These are phyloP conservation scores for Yarrowia phangngaensis DNA, from an alignment of 805 yeast species.

Conservation along the genomic window DNA sequence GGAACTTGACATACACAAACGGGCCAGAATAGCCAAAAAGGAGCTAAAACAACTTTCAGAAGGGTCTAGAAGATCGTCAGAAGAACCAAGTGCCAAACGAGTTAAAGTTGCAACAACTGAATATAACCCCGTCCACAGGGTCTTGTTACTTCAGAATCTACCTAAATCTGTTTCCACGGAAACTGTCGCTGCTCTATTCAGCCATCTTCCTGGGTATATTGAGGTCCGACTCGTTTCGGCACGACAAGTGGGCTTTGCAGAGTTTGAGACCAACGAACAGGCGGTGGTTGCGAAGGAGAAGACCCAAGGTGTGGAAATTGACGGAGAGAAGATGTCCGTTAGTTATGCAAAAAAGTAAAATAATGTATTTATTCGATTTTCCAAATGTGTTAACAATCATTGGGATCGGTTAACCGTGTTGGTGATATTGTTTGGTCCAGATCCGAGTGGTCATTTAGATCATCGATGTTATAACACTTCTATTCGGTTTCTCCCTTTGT, in stretches of 20 bases:
- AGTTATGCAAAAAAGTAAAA: slow-evolving; percentile 40
- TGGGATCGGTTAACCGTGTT: no score
- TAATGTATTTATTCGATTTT: slow-evolving; percentile 8
- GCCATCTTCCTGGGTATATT: slow-evolving; percentile 54
- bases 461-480: no score
- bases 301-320: slow-evolving; percentile 34
- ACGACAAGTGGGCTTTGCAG: slow-evolving; percentile 74
- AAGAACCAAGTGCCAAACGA: slow-evolving; percentile 12
- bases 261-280: slow-evolving; percentile 55
- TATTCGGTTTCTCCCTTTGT: no score
- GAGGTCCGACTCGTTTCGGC: slow-evolving; percentile 64
- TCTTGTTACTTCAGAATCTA: slow-evolving; percentile 62
- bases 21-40: slow-evolving; percentile 32
- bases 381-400: neutral
- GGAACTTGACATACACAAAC: slow-evolving; percentile 32
- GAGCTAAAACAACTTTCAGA: slow-evolving; percentile 29
- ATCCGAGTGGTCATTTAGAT: no score
- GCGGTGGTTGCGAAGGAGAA: slow-evolving; percentile 47
- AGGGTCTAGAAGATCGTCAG: slow-evolving; percentile 22
- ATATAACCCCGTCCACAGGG: slow-evolving; percentile 61
- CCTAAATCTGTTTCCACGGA: slow-evolving; percentile 46
- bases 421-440: no score
- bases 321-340: slow-evolving; percentile 33
- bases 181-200: slow-evolving; percentile 48
- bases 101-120: slow-evolving; percentile 29